Conservation (phyloP, 108 stramenopile species). For the Conticribra guillardii region DNA sequence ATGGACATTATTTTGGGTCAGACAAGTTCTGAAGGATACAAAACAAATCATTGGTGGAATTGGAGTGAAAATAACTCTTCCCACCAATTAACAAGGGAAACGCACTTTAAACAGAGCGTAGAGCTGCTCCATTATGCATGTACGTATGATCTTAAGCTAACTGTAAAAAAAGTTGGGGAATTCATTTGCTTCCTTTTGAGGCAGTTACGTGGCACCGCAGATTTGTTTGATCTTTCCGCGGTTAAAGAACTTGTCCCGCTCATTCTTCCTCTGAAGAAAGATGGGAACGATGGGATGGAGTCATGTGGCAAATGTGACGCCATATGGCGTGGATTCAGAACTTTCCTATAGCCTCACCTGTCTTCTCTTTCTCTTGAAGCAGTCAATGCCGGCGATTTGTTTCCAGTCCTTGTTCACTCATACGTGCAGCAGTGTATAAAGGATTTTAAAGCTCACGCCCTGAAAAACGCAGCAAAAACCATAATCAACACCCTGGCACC, state of each 20-base stretch:
- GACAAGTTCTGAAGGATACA: background rate
- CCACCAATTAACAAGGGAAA: no score
- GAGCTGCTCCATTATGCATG: conserved; percentile 4
- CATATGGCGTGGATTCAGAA: background rate
- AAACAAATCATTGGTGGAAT: no score
- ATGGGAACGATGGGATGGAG: background rate
- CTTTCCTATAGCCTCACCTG: conserved; percentile 4
- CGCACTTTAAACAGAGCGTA: no score
- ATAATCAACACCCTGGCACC: no score
- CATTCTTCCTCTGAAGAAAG: background rate
- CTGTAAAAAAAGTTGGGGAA: background rate
- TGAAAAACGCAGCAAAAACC: no score
- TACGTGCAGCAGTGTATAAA: conserved; percentile 6
- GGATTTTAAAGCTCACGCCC: no score
- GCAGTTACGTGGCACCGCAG: background rate
- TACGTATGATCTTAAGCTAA: conserved; percentile 5
- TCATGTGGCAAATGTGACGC: background rate
- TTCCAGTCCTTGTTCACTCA: conserved; percentile 15
- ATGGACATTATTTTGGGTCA: background rate
- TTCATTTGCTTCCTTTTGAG: conserved; percentile 3
- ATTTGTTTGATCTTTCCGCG: conserved; percentile 4
- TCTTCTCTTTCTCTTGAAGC: conserved; percentile 5
- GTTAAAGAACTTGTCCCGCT: conserved; percentile 2
- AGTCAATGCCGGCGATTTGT: conserved; percentile 3
- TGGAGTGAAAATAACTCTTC: no score